Evolutionary conservation across 2,329 filamentous ascomycete species (phyloP).

Genomic region (Pseudocercospora pini-densiflorae): DNA sequence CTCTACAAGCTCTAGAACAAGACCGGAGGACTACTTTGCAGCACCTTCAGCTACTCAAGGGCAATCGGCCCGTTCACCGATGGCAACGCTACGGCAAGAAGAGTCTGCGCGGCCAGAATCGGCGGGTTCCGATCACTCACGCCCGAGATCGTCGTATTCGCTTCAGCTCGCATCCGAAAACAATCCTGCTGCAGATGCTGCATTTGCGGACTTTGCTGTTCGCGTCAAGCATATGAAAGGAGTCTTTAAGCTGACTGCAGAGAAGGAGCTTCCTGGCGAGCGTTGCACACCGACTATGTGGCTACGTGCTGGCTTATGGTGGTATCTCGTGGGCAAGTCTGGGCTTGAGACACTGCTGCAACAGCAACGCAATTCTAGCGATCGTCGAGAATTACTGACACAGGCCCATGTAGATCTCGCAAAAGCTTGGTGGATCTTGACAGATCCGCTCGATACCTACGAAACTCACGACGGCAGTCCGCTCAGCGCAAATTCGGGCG

Average conservation of each 20-base stretch:
- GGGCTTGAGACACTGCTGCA: slow-evolving; percentile 73
- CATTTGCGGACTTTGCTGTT: slow-evolving; percentile 69
- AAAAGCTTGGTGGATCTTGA: slow-evolving; percentile 81
- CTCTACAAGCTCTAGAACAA: slow-evolving; percentile 18
- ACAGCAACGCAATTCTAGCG: slow-evolving; percentile 47
- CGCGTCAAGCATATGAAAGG: slow-evolving; percentile 76
- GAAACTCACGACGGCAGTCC: slow-evolving; percentile 20
- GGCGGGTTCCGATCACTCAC: slow-evolving; percentile 26
- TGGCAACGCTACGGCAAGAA: slow-evolving; percentile 28
- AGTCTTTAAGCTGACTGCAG: slow-evolving; percentile 77
- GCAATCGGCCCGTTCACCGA: slow-evolving; percentile 24
- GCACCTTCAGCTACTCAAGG: slow-evolving; percentile 13
- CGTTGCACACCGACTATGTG: slow-evolving; percentile 63
- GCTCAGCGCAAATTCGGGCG: slow-evolving; percentile 13
- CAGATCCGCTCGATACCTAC: slow-evolving; percentile 44
- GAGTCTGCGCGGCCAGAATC: slow-evolving; percentile 29
- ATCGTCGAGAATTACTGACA: slow-evolving; percentile 60
- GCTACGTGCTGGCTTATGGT: slow-evolving; percentile 78
- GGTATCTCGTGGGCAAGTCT: slow-evolving; percentile 82
- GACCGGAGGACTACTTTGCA: slow-evolving; percentile 30
- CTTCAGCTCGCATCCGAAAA: slow-evolving; percentile 29
- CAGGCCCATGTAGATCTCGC: slow-evolving; percentile 86
- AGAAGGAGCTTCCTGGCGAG: slow-evolving; percentile 69
- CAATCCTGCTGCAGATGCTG: slow-evolving; percentile 62
- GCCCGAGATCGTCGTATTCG: slow-evolving; percentile 30